These are phyloP conservation scores for Isatis tinctoria DNA, from an alignment of 345 rosid genomes.

Conservation along the genomic window DNA sequence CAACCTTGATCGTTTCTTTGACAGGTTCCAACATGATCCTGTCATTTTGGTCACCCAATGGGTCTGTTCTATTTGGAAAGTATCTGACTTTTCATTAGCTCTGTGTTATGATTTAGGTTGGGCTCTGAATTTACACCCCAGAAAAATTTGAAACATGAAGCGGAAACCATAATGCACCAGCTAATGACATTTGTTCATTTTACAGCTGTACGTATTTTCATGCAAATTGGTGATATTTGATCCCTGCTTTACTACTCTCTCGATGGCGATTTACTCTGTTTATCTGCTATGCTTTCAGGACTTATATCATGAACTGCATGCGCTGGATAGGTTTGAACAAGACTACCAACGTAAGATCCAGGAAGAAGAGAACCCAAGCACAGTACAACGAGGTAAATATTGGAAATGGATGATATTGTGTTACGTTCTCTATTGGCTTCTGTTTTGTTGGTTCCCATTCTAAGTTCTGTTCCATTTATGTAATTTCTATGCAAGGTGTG, in stretches of 20 bases:
- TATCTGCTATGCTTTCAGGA: conserved; percentile 49
- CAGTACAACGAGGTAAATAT: conserved; percentile 62
- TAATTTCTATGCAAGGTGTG: conserved; percentile 25
- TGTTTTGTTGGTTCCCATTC: background rate
- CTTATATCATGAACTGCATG: conserved; percentile 91
- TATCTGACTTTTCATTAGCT: conserved; percentile 20
- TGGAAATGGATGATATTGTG: background rate
- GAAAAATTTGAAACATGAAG: conserved; percentile 76
- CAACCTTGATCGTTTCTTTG: conserved; percentile 88
- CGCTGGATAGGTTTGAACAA: conserved; percentile 98
- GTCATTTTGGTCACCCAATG: conserved; percentile 3
- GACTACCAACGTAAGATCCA: conserved; percentile 91
- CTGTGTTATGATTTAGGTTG: conserved; percentile 51
- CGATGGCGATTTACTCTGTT: background rate
- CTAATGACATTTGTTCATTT: conserved; percentile 74
- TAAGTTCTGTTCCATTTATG: background rate
- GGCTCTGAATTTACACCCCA: conserved; percentile 70
- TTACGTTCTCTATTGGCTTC: background rate
- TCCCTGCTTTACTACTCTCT: background rate
- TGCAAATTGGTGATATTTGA: background rate
- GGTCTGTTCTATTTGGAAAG: background rate
- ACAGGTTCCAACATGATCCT: conserved; percentile 48
- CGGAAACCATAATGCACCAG: conserved; percentile 63
- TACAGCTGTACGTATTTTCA: conserved; percentile 71
- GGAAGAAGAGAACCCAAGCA: conserved; percentile 78